Evolutionary conservation across 2,329 filamentous ascomycete species (phyloP), one percentile per base, ranked within the genome.

Genomic region (Mycogone perniciosa): DNA sequence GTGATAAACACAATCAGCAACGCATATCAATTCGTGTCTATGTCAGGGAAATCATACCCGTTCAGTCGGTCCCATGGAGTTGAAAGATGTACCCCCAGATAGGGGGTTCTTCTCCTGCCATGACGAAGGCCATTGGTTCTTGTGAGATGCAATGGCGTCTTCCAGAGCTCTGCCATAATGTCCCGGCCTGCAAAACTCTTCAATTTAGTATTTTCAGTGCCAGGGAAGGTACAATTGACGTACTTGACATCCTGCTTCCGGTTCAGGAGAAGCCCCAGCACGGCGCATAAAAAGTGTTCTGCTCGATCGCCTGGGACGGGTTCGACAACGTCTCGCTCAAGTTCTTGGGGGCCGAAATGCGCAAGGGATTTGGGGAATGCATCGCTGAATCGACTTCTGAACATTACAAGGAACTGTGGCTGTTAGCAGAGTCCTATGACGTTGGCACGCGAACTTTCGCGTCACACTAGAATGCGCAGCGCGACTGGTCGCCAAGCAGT

Each of bases 161-260:
- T 99, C 95, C 44, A 99, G 76, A 29, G 95, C 93, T 63, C 93
- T 85, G 61, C 86, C 85, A 68, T 96, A 95, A 68, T 99, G 93
- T 46, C 89, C 91, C 60, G 88, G 83, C 70, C 93, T 99, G 59
- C 39, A 54, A 51, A 54, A 46, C 39, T 57, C 49, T 56, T 57
- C 44, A 46, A 38, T 44, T 33, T n/a, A 43, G 7, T n/a, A 10
- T 48, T 39, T 37, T 31, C 13, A 37, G 33, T 46, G 31, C 11
- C 20, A 30, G 37, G 34, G 6, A 13, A 34, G 11, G 33, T 30
- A 48, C 29, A 13, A 45, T 39, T n/a, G 56, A 57, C 89, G 71
- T 81, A 97, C 93, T 99, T 96, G 66, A 97, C 88, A 72, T 96
- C 91, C 68, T 99, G 96, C 76, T 99, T 97, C 69, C 93, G 85